phyloP scores from a whole-genome alignment of 2,329 filamentous ascomycete genomes.

The Diatrype stigma region DNA sequence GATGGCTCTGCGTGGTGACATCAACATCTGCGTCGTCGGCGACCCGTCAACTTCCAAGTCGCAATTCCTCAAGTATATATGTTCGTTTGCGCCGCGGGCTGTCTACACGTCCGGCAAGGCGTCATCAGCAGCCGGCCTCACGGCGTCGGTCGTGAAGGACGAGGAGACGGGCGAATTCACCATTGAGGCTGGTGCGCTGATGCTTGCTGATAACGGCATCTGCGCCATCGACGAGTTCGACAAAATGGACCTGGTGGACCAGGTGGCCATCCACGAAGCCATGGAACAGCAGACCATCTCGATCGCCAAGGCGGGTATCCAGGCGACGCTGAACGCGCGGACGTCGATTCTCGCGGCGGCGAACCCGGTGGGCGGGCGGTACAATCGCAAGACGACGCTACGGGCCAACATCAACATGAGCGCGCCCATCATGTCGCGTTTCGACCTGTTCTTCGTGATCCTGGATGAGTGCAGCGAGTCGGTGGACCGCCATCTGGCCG shows the following conservation, averaged over 20 bases:
- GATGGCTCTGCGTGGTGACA: slow-evolving; percentile 92
- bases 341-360: slow-evolving; percentile 94
- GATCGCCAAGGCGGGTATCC: slow-evolving; percentile 96
- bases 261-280: slow-evolving; percentile 98
- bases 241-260: slow-evolving; percentile 97
- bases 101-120: slow-evolving; percentile 98
- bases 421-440: slow-evolving; percentile 98
- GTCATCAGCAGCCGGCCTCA: slow-evolving; percentile 94
- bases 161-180: slow-evolving; percentile 98
- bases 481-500: slow-evolving; percentile 83
- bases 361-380: slow-evolving; percentile 93
- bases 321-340: slow-evolving; percentile 92
- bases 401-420: slow-evolving; percentile 98
- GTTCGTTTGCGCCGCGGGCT: slow-evolving; percentile 90
- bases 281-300: slow-evolving; percentile 99
- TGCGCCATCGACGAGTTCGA: slow-evolving; percentile 99
- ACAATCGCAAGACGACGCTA: slow-evolving; percentile 92
- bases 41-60: slow-evolving; percentile 97
- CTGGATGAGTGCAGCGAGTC: slow-evolving; percentile 94
- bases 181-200: slow-evolving; percentile 94
- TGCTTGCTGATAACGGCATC: slow-evolving; percentile 95
- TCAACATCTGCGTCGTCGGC: slow-evolving; percentile 98
- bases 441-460: slow-evolving; percentile 97
- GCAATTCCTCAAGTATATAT: slow-evolving; percentile 97
- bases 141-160: slow-evolving; percentile 94